phyloP scores from a whole-genome alignment of 2,329 filamentous ascomycete genomes.

The Graphiopsis chlorocephala region DNA sequence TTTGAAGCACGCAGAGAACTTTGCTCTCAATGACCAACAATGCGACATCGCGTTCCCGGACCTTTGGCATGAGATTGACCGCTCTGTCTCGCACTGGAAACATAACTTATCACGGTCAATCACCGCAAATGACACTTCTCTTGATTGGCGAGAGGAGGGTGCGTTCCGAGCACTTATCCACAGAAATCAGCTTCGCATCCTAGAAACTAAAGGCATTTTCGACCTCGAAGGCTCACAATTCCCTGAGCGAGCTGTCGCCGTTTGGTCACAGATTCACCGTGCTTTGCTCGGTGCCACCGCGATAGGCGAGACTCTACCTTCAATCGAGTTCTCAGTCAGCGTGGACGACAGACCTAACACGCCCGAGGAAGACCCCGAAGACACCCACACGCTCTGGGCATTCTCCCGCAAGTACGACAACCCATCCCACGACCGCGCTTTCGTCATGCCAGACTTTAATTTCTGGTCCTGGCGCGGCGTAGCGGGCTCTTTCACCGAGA shows the following conservation, averaged over 20 bases:
- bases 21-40: constrained; percentile 22
- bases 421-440: constrained; percentile 38
- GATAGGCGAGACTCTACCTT: constrained; percentile 40
- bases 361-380: constrained; percentile 13
- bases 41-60: constrained; percentile 29
- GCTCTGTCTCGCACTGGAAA: constrained; percentile 25
- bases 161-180: constrained; percentile 30
- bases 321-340: constrained; percentile 46
- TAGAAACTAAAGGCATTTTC: constrained; percentile 27
- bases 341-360: constrained; percentile 37
- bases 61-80: constrained; percentile 30
- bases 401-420: constrained; percentile 21
- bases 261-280: constrained; percentile 48
- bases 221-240: constrained; percentile 24
- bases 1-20: constrained; percentile 20
- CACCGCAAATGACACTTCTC: constrained; percentile 23
- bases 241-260: constrained; percentile 33
- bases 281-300: constrained; percentile 37
- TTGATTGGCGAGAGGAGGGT: constrained; percentile 25
- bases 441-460: constrained; percentile 54
- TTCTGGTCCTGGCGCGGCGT: constrained; percentile 48
- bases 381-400: constrained; percentile 23
- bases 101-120: constrained; percentile 21
- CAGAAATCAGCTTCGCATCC: constrained; percentile 31
- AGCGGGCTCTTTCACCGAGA: constrained; percentile 22